These are phyloP conservation scores for Rutstroemia sp. DNA, from an alignment of 2,329 filamentous ascomycete genomes.

Conservation along the genomic window DNA sequence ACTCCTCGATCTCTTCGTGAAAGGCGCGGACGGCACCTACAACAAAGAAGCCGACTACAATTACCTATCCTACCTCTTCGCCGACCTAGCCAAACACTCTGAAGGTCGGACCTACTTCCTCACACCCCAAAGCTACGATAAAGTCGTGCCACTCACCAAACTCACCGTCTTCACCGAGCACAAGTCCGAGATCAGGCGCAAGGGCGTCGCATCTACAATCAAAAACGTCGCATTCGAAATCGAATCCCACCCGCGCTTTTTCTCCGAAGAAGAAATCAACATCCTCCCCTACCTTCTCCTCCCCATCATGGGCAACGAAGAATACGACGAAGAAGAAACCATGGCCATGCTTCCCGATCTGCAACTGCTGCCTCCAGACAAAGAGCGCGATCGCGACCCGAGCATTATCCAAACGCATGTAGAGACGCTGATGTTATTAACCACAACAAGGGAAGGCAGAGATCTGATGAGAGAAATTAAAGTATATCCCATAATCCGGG, in stretches of 20 bases:
- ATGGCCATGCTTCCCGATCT: conserved; percentile 83
- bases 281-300: conserved; percentile 83
- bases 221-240: conserved; percentile 90
- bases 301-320: conserved; percentile 80
- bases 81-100: conserved; percentile 78
- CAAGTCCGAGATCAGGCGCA: conserved; percentile 70
- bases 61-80: conserved; percentile 90
- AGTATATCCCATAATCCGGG: conserved; percentile 83
- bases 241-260: conserved; percentile 59
- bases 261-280: conserved; percentile 66
- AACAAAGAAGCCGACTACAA: conserved; percentile 85
- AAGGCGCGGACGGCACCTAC: conserved; percentile 73
- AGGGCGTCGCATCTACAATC: conserved; percentile 92
- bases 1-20: conserved; percentile 91
- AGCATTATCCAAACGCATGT: conserved; percentile 79
- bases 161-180: conserved; percentile 93
- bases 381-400: conserved; percentile 70
- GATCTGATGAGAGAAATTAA: conserved; percentile 68
- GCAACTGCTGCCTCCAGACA: conserved; percentile 83
- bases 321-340: conserved; percentile 80
- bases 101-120: conserved; percentile 71
- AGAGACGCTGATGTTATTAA: conserved; percentile 79
- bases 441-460: conserved; percentile 67
- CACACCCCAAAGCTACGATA: conserved; percentile 66
- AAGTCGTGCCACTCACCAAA: conserved; percentile 83